phyloP scores from a whole-genome alignment of 2,329 filamentous ascomycete species.

The Grosmannia huntii region DNA sequence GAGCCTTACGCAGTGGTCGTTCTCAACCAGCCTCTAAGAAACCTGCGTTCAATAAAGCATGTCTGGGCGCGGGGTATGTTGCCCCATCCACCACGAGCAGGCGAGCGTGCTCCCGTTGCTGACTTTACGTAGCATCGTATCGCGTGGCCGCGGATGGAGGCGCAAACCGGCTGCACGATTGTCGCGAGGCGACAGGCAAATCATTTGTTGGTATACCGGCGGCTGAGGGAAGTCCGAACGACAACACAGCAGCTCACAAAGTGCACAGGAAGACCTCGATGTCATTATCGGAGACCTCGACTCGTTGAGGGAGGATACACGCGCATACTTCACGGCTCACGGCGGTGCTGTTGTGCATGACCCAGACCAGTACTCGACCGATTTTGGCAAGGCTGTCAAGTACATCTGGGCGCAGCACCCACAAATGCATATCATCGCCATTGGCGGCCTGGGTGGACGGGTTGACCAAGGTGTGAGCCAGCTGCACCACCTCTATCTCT shows the following conservation, averaged over 20 bases:
- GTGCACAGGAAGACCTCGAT: slow-evolving; percentile 39
- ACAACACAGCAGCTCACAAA: not conserved
- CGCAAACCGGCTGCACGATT: slow-evolving; percentile 58
- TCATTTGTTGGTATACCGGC: slow-evolving; percentile 23
- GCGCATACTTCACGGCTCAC: slow-evolving; percentile 51
- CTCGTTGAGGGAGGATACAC: slow-evolving; percentile 53
- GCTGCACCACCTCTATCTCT: slow-evolving; percentile 68
- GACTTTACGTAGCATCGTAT: slow-evolving; percentile 5
- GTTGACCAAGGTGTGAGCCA: slow-evolving; percentile 88
- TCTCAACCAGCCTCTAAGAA: slow-evolving; percentile 37
- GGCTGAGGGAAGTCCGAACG: not conserved
- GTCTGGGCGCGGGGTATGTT: slow-evolving; percentile 35
- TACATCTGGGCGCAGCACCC: slow-evolving; percentile 32
- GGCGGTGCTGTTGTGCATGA: slow-evolving; percentile 47
- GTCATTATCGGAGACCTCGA: slow-evolving; percentile 85
- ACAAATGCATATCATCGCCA: slow-evolving; percentile 53
- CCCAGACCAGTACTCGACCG: slow-evolving; percentile 75
- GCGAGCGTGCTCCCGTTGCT: not conserved
- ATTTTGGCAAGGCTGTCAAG: slow-evolving; percentile 72
- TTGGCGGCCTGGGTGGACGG: slow-evolving; percentile 78
- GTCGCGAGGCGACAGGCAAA: slow-evolving; percentile 13
- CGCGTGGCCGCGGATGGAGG: slow-evolving; percentile 81
- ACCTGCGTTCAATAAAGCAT: slow-evolving; percentile 32
- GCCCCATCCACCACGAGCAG: not conserved
- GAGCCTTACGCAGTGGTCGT: slow-evolving; percentile 30